Conservation (phyloP, 192 early-diverging fungal genomes). For the Funneliformis geosporum region DNA sequence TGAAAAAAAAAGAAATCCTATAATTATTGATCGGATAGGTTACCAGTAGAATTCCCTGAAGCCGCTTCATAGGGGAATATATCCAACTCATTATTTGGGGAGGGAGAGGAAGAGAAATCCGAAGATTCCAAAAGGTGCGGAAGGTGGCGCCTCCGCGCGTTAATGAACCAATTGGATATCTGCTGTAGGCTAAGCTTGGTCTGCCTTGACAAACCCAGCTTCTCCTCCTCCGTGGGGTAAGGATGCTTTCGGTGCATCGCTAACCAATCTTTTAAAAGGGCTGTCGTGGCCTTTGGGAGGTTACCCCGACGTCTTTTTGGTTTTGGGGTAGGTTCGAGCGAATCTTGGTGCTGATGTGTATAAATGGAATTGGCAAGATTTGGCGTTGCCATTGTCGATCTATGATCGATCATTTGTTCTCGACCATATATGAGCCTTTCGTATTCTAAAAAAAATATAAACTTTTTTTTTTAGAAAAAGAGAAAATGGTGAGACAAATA, state of each 20-base stretch:
- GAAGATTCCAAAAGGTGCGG: conserved; percentile 42
- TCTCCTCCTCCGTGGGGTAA: conserved; percentile 69
- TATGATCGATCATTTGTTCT: background rate
- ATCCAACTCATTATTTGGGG: background rate
- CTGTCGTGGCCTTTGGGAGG: conserved; percentile 58
- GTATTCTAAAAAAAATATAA: too few species aligned
- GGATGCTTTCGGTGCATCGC: conserved; percentile 61
- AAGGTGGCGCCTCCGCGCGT: conserved; percentile 60
- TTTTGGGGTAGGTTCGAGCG: background rate
- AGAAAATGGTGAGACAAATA: too few species aligned
- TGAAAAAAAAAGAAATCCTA: background rate
- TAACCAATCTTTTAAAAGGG: conserved; percentile 64
- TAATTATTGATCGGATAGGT: background rate
- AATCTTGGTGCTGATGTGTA: background rate
- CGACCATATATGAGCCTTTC: background rate
- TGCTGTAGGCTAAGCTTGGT: conserved; percentile 63
- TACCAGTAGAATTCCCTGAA: conserved; percentile 14
- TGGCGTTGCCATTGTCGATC: background rate
- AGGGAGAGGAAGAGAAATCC: too few species aligned
- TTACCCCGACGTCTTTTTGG: conserved; percentile 53
- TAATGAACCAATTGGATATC: conserved; percentile 80
- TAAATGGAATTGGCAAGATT: background rate
- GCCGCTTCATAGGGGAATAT: background rate
- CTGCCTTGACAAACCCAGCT: conserved; percentile 49
- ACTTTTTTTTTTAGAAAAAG: too few species aligned